Percentiles rank a stretch among this genome's conserved stretches.
These are phyloP conservation scores for Isatis tinctoria DNA, from an alignment of 345 rosid genomes.

Conservation along the genomic window DNA sequence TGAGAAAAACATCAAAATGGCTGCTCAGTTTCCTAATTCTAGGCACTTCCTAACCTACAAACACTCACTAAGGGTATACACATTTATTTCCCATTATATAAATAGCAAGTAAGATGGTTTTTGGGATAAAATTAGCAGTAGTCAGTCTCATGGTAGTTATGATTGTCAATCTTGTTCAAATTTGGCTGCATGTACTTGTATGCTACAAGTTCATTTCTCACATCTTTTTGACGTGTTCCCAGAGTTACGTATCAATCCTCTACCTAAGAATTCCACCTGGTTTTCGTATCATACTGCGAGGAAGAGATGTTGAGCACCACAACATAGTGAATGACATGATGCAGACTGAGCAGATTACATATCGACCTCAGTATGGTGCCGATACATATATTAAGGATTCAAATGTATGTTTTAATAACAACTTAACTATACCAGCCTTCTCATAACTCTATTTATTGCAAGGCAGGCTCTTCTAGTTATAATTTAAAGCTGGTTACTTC, in stretches of 20 bases:
- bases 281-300: constrained; percentile 86
- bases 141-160: constrained; percentile 1
- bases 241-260: constrained; percentile 93
- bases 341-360: constrained; percentile 67
- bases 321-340: constrained; percentile 97
- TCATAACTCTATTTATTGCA: neutral
- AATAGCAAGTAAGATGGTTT: neutral
- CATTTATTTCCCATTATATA: constrained; percentile 7
- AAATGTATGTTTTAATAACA: constrained; percentile 40
- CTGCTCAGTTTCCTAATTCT: constrained; percentile 66
- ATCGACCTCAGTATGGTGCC: constrained; percentile 62
- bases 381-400: constrained; percentile 43
- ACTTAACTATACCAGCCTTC: neutral
- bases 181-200: neutral
- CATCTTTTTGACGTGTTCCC: constrained; percentile 9
- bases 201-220: neutral
- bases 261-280: constrained; percentile 80
- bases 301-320: constrained; percentile 88
- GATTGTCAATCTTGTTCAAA: neutral
- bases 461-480: constrained; percentile 5
- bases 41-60: constrained; percentile 76
- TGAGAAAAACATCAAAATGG: constrained; percentile 89
- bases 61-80: constrained; percentile 82
- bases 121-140: neutral
- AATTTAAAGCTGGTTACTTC: constrained; percentile 20